Base-by-base conservation (phyloP, 805 yeast genomes). In the Kazachstania psychrophila region DNA sequence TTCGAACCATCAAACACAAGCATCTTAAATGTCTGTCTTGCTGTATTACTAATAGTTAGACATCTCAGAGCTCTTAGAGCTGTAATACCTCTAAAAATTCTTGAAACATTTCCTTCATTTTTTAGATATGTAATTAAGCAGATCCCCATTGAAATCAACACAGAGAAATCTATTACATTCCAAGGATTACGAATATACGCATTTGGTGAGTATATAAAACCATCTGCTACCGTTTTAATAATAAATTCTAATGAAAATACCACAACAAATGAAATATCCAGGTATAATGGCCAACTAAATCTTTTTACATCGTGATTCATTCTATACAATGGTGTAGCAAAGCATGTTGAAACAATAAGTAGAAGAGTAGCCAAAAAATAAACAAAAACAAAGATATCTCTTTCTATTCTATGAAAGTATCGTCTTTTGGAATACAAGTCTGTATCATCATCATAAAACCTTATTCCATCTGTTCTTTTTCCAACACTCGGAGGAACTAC, bases 51-150 rank as follows among this genome's bases (percentile, higher is more conserved):
- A 33, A 88, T 67, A 0, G 94, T 82, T 31, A 89, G 67, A 39
- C 92, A 65, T 46, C 96, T 72, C 44, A 89, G 64, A 0, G 94
- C 96, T 52, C 96, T 68, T 41, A 89, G 54, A 0, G 96, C 96
- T 47, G 85, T 80, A 38, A 87, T 60, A 1, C 94, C 96, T 37
- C 92, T 72, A 20, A 88, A 74, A 44, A 81, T 66, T 36, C 86
- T 66, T 0, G 89, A 72, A 8, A 79, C 52, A 9, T 68, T 63
- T 8, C 75, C 77, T 39, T 77, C 69, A 35, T 64, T 60, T 28
- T 53, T 65, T 30, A 78, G 40, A 31, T 69, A 70, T 1, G 87
- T 79, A 42, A 80, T 63, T 14, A 82, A 62, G 39, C 84, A 82
- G 23, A 81, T 65, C 94, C 95, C 85, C 45, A 89, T 66, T 0